Conservation (phyloP, 2,329 filamentous ascomycete genomes). For the Incumbomyces delicatus region DNA sequence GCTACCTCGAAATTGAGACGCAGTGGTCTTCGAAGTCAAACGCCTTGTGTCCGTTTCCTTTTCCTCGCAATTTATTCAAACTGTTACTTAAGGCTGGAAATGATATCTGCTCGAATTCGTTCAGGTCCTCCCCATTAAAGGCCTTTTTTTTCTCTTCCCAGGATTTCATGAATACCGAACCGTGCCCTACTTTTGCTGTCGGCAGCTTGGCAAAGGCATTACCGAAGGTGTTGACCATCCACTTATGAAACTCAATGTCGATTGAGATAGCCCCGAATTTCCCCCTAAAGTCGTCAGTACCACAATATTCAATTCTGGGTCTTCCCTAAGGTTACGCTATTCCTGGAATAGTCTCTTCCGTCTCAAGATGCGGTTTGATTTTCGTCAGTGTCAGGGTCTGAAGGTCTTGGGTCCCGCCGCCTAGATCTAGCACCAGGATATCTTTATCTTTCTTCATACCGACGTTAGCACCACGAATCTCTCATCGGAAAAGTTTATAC, state of each 20-base stretch:
- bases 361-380: constrained; percentile 5
- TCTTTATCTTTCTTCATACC: constrained; percentile 1
- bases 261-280: constrained; percentile 28
- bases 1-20: not conserved
- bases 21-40: not conserved
- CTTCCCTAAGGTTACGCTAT: not conserved
- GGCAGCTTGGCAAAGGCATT: constrained; percentile 22
- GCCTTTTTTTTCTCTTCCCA: constrained; percentile 26
- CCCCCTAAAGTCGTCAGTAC: constrained; percentile 18
- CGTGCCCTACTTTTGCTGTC: constrained; percentile 21
- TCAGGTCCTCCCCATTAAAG: constrained; percentile 17
- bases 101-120: not conserved
- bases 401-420: constrained; percentile 18
- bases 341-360: constrained; percentile 5
- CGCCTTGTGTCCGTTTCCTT: not conserved
- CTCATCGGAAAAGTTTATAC: not conserved
- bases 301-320: not conserved
- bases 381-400: constrained; percentile 3
- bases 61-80: not conserved
- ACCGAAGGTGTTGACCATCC: constrained; percentile 24
- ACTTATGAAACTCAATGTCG: constrained; percentile 26
- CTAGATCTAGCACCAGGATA: constrained; percentile 15
- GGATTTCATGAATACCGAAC: constrained; percentile 27
- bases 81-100: constrained; percentile 1
- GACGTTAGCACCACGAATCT: not conserved